Conservation (phyloP, 805 yeast species). For the Blastobotrys peoriensis region DNA sequence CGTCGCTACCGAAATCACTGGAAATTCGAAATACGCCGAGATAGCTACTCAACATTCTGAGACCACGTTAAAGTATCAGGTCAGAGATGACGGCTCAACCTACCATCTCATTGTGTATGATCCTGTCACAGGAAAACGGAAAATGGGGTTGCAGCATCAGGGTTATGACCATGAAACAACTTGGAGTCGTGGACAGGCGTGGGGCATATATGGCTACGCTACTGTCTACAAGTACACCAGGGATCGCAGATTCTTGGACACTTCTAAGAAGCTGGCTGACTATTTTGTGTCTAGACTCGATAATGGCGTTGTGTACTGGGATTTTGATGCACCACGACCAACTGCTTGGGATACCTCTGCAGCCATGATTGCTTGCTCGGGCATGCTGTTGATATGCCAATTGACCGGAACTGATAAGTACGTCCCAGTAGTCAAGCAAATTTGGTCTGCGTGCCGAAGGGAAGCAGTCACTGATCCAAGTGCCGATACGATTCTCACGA, state of each 20-base stretch:
- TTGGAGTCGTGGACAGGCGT: slow-evolving; percentile 30
- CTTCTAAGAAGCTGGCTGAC: slow-evolving; percentile 21
- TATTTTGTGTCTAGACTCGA: slow-evolving; percentile 21
- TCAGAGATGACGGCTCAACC: slow-evolving; percentile 25
- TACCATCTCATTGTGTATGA: slow-evolving; percentile 26
- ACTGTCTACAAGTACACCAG: slow-evolving; percentile 25
- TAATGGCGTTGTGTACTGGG: slow-evolving; percentile 28
- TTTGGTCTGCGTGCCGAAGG: background rate
- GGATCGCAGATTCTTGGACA: slow-evolving; percentile 22
- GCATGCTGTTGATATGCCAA: slow-evolving; percentile 23
- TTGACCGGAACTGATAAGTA: slow-evolving; percentile 10
- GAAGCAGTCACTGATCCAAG: too few species aligned
- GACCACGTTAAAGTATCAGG: slow-evolving; percentile 25
- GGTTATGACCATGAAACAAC: slow-evolving; percentile 26
- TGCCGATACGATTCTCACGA: too few species aligned
- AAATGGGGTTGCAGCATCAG: slow-evolving; percentile 25
- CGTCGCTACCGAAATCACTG: slow-evolving; percentile 24
- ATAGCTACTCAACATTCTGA: slow-evolving; percentile 29
- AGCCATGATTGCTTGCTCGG: slow-evolving; percentile 27
- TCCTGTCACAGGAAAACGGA: slow-evolving; percentile 19
- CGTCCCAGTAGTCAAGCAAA: too few species aligned
- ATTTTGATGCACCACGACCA: slow-evolving; percentile 28
- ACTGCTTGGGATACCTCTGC: slow-evolving; percentile 25
- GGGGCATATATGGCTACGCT: slow-evolving; percentile 28
- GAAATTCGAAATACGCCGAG: slow-evolving; percentile 23